Base-by-base conservation (phyloP, 2,329 filamentous ascomycete species). In the Cordyceps javanica region DNA sequence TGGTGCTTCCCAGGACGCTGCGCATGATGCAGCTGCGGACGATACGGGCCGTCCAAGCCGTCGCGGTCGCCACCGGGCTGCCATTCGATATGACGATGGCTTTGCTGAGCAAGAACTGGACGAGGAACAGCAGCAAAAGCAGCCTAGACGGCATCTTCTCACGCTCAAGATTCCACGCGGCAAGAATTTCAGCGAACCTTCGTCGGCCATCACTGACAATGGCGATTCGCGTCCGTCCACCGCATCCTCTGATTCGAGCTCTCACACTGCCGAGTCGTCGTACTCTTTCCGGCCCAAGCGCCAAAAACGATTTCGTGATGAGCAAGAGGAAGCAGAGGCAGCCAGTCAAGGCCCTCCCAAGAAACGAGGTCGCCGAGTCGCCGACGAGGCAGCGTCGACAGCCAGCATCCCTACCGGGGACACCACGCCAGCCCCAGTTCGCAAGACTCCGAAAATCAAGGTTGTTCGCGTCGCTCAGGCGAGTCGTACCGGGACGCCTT, bases 201-300 rank as follows among this genome's bases (percentile, higher is more conserved):
- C 71, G 2, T 69, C 70, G 2, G 69, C 70, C 34, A 72, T 72
- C 57, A 66, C 69, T 39, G 65, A 73, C 58, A 73, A 73, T 32
- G 77, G 78, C 34, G 77, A 80, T 25, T 76, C 76, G 7, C 75
- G 81, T 2, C 81, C 80, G 1, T 76, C 75, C 0, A 80, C 80
- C 0, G 75, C 82, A 2, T 79, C 78, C 0, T 83, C 81, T 1
- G 81, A 78, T 7, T 77, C 74, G 10, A 78, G 77, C 8, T 70
- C 71, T 3, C 76, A 76, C 36, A 81, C 79, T 2, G 71, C 69
- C 4, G 77, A 78, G 53, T 82, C 80, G 0, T 75, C 71, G 5
- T 80, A 80, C 63, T 80, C 80, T 1, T 76, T 83, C 60, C 74
- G 81, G 4, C 78, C 80, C 28, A 82, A 82, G 66, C 74, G 79